Base-by-base conservation (phyloP, 805 yeast genomes). In the Starmerella bombi region DNA sequence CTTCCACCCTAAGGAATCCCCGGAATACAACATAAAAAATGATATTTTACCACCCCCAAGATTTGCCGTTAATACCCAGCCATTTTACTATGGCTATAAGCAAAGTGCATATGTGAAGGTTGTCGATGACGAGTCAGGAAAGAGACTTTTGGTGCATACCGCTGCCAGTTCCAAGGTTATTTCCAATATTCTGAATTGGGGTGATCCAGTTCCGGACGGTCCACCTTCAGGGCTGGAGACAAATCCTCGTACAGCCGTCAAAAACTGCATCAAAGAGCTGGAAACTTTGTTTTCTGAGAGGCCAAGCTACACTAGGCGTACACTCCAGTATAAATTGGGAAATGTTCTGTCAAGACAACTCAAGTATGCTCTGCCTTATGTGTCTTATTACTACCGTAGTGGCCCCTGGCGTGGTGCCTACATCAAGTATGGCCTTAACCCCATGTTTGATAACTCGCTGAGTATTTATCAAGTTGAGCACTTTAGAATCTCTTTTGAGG, bases 371-470 rank as follows among this genome's bases (percentile, higher is more conserved):
- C 58, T 91, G 37, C 94, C 97, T 0, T 78, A 81, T 56, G 80
- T 84, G 0, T 71, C 94, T 0, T 91, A 75, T 56, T 70, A 83
- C 32, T 80, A 76, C 56, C 74, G 80, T 28, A 80, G 80, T 53
- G 98, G 98, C 0, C 98, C 97, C 0, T 91, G 94, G 94, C 70
- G 97, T 51, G 84, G 83, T 44, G 74, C 91, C 9, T 84, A 79
- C 56, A 75, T 85, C 34, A 71, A 65, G 49, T 74, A 76, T 50
- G 96, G 95, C 1, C 66, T 76, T 30, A 82, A 88, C 59, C 96
- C 97, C 0, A 63, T 71, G 32, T 51, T 59, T 2, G 74, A 78
- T 35, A 52, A 61, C 1, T 56, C 63, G 10, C 77, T 66, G 50
- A 77, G 81, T 44, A 59, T 59, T 25, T 84, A 74, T 56, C 98